Percentiles rank a stretch among this genome's conserved stretches.
phyloP scores from a whole-genome alignment of 805 yeast species.

The Wickerhamomyces chambardii region DNA sequence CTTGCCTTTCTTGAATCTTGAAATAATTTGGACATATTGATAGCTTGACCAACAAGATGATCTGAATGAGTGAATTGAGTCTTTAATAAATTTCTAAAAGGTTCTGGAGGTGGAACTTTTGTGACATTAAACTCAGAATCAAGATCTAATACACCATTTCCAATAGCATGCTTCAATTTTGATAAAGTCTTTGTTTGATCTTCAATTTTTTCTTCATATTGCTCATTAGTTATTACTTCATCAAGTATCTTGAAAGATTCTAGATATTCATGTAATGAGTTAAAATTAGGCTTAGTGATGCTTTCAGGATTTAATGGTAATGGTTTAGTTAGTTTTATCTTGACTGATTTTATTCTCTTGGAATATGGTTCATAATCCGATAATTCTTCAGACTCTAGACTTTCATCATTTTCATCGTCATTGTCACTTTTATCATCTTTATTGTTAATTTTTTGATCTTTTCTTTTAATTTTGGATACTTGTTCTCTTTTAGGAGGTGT shows the following conservation, averaged over 20 bases:
- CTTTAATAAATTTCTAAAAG: conserved; percentile 38
- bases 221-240: conserved; percentile 53
- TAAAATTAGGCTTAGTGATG: conserved; percentile 34
- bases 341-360: conserved; percentile 9
- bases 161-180: conserved; percentile 37
- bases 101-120: conserved; percentile 32
- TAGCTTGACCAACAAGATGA: conserved; percentile 68
- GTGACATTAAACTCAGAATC: conserved; percentile 30
- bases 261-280: conserved; percentile 33
- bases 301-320: conserved; percentile 55
- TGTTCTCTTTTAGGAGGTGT: too few species aligned
- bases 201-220: conserved; percentile 46
- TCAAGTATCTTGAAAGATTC: conserved; percentile 49
- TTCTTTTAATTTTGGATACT: neutral
- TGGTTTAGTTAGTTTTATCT: conserved; percentile 31
- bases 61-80: conserved; percentile 52
- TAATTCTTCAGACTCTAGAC: conserved; percentile 14
- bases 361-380: conserved; percentile 2
- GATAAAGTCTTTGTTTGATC: conserved; percentile 39
- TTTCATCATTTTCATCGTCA: conserved; percentile 12
- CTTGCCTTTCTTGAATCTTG: conserved; percentile 57
- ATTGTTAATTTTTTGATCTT: conserved; percentile 2
- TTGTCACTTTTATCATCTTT: conserved; percentile 1
- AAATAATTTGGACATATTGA: conserved; percentile 59
- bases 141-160: conserved; percentile 32